Evolutionary conservation across 306 rosid genomes (phyloP), one percentile per base, ranked within the genome.

Genomic region (Trifolium dubium): DNA sequence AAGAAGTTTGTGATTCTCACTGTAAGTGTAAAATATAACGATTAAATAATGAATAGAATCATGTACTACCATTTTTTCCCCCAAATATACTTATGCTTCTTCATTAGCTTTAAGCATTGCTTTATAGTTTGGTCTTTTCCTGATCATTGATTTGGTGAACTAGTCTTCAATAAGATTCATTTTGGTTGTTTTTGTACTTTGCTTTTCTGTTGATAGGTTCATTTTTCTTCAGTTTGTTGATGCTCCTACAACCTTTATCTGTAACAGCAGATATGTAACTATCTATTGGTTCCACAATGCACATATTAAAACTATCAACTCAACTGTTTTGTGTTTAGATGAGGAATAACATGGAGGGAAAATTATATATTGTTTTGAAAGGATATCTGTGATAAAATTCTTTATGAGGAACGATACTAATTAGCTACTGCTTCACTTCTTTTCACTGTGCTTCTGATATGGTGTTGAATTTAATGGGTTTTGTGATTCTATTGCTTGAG

Each of bases 1-100:
- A 53, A 66, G 67, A 60, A 77, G 32, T 46, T 74, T 73, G 47
- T 85, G 74, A 83, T 85, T 73, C 17, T 66, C 47, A 17, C 34
- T 81, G 35, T 34, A 28, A 14, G 34, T 23, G 62, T 56, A 56
- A 56, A 56, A 11, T 56, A 23, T 10, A 4, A 23, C 5, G 3
- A 56, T 28, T 56, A 23, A 4, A 23, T 5, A 56, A 56, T 56
- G 35, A 56, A 56, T 12, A 56, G 35, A 78, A 29, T 44, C 31
- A 1, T 61, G 14, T 54, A 41, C 39, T 44, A 7, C 47, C 8
- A 56, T 4, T 19, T 67, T 46, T 59, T 64, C 2, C 0, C 2
- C 2, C 4, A 8, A 15, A 5, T 63, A 15, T 50, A 32, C 23
- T 23, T 18, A 58, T 61, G 64, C 55, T 67, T 58, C 74, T 65